phyloP scores from a whole-genome alignment of 2,329 filamentous ascomycete species.

The Xylariaceae sp. region DNA sequence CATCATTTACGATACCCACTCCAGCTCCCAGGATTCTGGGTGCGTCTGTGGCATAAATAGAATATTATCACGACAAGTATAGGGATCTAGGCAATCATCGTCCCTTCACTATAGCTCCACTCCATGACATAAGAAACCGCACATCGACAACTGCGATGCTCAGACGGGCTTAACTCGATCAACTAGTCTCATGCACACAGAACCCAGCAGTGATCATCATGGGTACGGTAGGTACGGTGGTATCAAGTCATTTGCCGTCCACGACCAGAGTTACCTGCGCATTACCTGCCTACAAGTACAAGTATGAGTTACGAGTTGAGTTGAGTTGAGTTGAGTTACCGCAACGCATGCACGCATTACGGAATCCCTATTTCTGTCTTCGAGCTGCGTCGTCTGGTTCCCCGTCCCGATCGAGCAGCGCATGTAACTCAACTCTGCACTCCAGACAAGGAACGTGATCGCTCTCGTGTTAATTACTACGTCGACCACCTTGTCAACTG shows the following conservation, averaged over 20 bases:
- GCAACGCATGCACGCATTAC: background rate
- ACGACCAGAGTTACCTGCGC: no score
- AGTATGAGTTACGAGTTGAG: no score
- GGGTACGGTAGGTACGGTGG: background rate
- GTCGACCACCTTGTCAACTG: background rate
- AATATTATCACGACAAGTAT: slow-evolving; percentile 18
- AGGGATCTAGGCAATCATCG: slow-evolving; percentile 11
- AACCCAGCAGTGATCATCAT: background rate
- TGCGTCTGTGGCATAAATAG: slow-evolving; percentile 24
- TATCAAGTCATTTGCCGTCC: no score
- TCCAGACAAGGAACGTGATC: slow-evolving; percentile 3
- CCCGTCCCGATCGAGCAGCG: background rate
- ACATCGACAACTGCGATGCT: background rate
- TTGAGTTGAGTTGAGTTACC: no score
- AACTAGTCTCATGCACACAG: background rate
- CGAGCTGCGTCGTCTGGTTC: background rate
- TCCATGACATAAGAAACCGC: slow-evolving; percentile 1
- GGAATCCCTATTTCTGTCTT: background rate
- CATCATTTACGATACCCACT: slow-evolving; percentile 25
- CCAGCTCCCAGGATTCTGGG: slow-evolving; percentile 33
- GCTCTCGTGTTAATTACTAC: slow-evolving; percentile 2
- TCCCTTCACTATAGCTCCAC: slow-evolving; percentile 1
- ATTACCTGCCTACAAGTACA: no score
- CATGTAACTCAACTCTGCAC: background rate
- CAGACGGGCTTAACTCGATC: background rate